These are phyloP conservation scores for Phascolomyces articulosus DNA, from an alignment of 371 early-diverging fungal genomes.

Conservation along the genomic window DNA sequence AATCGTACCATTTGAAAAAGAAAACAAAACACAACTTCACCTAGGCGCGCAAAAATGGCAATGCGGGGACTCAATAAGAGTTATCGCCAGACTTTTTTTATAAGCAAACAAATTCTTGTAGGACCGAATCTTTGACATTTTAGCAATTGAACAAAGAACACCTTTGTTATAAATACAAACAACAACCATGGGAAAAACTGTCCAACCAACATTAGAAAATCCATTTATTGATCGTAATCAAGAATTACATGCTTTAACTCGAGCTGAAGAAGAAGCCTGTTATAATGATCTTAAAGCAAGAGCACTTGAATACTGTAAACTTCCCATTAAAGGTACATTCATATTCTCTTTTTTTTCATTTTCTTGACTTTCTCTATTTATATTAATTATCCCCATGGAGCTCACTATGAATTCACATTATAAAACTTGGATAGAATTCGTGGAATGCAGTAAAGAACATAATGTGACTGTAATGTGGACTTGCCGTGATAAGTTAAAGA, in stretches of 20 bases:
- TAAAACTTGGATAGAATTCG: conserved; percentile 58
- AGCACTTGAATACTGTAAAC: conserved; percentile 64
- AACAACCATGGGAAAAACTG: conserved; percentile 49
- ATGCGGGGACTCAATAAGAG: no score
- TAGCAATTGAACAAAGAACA: background rate
- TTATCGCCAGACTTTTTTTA: no score
- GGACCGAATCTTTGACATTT: background rate
- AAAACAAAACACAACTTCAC: no score
- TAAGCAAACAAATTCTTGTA: no score
- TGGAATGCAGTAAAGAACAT: conserved; percentile 68
- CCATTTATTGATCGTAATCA: conserved; percentile 34
- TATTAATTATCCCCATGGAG: no score
- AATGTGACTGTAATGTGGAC: conserved; percentile 70
- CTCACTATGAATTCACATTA: conserved; percentile 4
- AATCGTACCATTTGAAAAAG: no score
- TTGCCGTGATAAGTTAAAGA: conserved; percentile 63
- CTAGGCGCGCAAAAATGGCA: no score
- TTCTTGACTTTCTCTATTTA: background rate
- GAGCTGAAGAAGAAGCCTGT: conserved; percentile 64
- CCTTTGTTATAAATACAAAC: no score
- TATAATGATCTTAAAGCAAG: conserved; percentile 66
- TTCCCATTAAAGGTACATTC: conserved; percentile 59
- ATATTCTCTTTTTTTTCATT: background rate
- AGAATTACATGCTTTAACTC: conserved; percentile 59
- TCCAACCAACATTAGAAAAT: conserved; percentile 37